Evolutionary conservation across 768 basidiomycete species (phyloP).

Genomic region (Suillus fuscotomentosus): DNA sequence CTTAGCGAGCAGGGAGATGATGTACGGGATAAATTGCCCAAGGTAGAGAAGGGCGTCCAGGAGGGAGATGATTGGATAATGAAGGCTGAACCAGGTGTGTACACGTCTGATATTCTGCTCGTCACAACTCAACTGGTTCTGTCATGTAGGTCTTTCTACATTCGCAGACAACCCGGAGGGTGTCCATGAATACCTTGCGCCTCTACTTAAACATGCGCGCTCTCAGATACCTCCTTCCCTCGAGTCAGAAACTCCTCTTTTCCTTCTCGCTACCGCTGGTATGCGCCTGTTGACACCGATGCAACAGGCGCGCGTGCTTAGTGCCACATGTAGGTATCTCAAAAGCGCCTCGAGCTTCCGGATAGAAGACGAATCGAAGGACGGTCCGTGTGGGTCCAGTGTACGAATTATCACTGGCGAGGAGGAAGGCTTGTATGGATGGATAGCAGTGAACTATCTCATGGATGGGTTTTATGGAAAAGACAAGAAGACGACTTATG

Average conservation of each 20-base stretch:
- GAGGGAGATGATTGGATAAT: conserved; percentile 81
- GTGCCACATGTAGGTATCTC: conserved; percentile 76
- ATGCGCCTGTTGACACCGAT: conserved; percentile 83
- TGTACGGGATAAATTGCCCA: conserved; percentile 61
- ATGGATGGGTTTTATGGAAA: conserved; percentile 86
- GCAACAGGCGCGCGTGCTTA: conserved; percentile 72
- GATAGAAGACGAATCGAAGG: conserved; percentile 60
- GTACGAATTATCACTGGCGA: conserved; percentile 95
- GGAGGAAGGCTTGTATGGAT: conserved; percentile 97
- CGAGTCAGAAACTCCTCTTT: conserved; percentile 82
- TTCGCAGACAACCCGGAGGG: conserved; percentile 67
- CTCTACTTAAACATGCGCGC: conserved; percentile 80
- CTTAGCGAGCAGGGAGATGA: conserved; percentile 49
- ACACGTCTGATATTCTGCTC: conserved; percentile 26
- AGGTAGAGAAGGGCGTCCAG: conserved; percentile 89
- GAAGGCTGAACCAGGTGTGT: conserved; percentile 88
- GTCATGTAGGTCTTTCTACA: conserved; percentile 77
- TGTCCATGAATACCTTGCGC: conserved; percentile 75
- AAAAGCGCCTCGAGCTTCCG: conserved; percentile 73
- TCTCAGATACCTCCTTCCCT: conserved; percentile 84
- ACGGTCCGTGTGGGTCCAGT: conserved; percentile 88
- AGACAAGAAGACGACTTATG: conserved; percentile 79
- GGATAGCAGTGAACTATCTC: conserved; percentile 99
- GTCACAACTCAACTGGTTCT: neutral
- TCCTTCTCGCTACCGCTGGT: conserved; percentile 94